phyloP scores from a whole-genome alignment of 2,329 filamentous ascomycete species.

The Botrytis hyacinthi region DNA sequence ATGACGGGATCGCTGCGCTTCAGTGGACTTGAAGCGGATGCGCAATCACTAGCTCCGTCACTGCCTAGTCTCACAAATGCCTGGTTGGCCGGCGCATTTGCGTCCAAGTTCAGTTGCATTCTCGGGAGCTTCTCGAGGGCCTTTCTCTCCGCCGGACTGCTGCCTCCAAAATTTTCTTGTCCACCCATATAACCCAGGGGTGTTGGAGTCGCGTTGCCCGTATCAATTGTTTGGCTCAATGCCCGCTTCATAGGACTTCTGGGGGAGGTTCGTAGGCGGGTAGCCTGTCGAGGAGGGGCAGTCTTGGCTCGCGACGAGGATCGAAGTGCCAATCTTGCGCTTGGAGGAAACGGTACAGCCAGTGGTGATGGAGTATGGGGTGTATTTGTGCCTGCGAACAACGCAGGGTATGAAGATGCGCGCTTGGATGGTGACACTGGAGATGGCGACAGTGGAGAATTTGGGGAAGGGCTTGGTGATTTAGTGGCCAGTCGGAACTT shows the following conservation, averaged over 20 bases:
- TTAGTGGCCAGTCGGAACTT: constrained; percentile 68
- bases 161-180: constrained; percentile 45
- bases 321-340: constrained; percentile 63
- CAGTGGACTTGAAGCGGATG: constrained; percentile 73
- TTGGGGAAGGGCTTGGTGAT: constrained; percentile 46
- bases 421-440: constrained; percentile 49
- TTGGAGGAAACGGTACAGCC: constrained; percentile 64
- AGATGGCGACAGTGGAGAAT: constrained; percentile 58
- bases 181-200: constrained; percentile 33
- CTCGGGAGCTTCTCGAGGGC: constrained; percentile 52
- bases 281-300: constrained; percentile 53
- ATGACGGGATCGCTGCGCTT: constrained; percentile 90
- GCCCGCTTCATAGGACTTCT: constrained; percentile 80
- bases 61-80: constrained; percentile 50
- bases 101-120: constrained; percentile 48
- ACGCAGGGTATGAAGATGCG: constrained; percentile 51
- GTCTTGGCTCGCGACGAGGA: constrained; percentile 61
- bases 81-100: constrained; percentile 50
- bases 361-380: constrained; percentile 51
- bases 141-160: constrained; percentile 48
- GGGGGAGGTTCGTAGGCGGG: constrained; percentile 68
- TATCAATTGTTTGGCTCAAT: constrained; percentile 63
- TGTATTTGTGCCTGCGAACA: constrained; percentile 36
- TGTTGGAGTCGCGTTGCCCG: constrained; percentile 62
- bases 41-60: constrained; percentile 44